phyloP scores from a whole-genome alignment of 1,284 basidiomycete genomes.

The Melanopsichium pennsylvanicum region DNA sequence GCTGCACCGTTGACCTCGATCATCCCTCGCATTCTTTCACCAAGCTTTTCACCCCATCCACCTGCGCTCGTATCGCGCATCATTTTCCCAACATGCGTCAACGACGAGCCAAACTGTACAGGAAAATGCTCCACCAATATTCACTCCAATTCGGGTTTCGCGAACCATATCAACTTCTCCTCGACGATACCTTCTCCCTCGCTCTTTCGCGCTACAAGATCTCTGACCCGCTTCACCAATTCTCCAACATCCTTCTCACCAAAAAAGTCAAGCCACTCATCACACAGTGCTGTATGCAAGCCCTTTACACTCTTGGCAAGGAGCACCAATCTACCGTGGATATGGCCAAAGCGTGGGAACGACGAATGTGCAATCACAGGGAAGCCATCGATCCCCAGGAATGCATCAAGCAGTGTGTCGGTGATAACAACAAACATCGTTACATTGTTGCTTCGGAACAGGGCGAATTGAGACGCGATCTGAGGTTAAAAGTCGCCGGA shows the following conservation, averaged over 20 bases:
- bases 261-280: constrained; percentile 61
- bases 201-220: constrained; percentile 53
- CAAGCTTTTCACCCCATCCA: not conserved
- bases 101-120: constrained; percentile 61
- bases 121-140: constrained; percentile 60
- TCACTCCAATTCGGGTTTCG: constrained; percentile 61
- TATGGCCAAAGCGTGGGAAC: constrained; percentile 89
- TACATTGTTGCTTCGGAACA: constrained; percentile 58
- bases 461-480: constrained; percentile 31
- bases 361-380: constrained; percentile 91
- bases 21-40: not conserved
- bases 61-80: not conserved
- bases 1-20: not conserved
- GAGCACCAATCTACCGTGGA: constrained; percentile 70
- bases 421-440: constrained; percentile 57
- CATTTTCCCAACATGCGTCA: constrained; percentile 54
- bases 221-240: constrained; percentile 39
- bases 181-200: constrained; percentile 58
- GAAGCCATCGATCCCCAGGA: constrained; percentile 80
- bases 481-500: constrained; percentile 40
- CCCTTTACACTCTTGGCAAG: constrained; percentile 55
- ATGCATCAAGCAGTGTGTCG: constrained; percentile 73
- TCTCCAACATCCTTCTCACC: constrained; percentile 47
- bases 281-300: constrained; percentile 63
- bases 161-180: constrained; percentile 61